phyloP scores from a whole-genome alignment of 495 filamentous ascomycete genomes.

The Aspergillus biplanus region DNA sequence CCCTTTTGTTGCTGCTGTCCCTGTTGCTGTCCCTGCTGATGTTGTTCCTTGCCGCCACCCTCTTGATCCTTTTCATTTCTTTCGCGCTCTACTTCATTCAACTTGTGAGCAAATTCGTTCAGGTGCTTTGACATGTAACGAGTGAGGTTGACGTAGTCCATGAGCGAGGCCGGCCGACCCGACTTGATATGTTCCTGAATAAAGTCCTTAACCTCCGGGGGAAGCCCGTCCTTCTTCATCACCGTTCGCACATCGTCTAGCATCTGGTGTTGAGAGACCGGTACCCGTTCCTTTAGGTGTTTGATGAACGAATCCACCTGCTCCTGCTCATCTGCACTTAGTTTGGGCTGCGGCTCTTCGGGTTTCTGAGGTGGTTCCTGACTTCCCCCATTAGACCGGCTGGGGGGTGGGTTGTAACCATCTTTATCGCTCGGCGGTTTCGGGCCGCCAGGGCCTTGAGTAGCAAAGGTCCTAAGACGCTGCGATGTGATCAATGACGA shows the following conservation, averaged over 20 bases:
- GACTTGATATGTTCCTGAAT: conserved; percentile 36
- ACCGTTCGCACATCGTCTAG: conserved; percentile 36
- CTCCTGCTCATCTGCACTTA: conserved; percentile 44
- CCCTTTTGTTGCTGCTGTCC: conserved; percentile 29
- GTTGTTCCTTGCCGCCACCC: conserved; percentile 9
- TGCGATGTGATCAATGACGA: conserved; percentile 51
- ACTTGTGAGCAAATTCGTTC: conserved; percentile 50
- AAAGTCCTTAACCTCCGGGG: conserved; percentile 36
- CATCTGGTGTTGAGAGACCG: conserved; percentile 32
- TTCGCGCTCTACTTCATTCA: conserved; percentile 50
- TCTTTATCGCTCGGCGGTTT: conserved; percentile 50
- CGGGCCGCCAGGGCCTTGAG: conserved; percentile 48
- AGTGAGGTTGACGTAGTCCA: conserved; percentile 42
- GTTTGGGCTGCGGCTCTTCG: conserved; percentile 37
- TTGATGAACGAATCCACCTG: conserved; percentile 36
- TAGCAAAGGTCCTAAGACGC: conserved; percentile 59
- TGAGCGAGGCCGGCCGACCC: conserved; percentile 37
- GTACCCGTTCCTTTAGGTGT: conserved; percentile 35
- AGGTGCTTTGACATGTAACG: conserved; percentile 44
- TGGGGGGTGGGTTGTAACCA: conserved; percentile 27
- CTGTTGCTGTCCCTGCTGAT: conserved; percentile 20
- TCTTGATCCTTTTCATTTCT: conserved; percentile 40
- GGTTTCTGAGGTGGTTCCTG: conserved; percentile 38
- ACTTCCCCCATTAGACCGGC: conserved; percentile 34
- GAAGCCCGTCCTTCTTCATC: conserved; percentile 39